phyloP scores from a whole-genome alignment of 495 filamentous ascomycete species.

The Daldinia grandis region DNA sequence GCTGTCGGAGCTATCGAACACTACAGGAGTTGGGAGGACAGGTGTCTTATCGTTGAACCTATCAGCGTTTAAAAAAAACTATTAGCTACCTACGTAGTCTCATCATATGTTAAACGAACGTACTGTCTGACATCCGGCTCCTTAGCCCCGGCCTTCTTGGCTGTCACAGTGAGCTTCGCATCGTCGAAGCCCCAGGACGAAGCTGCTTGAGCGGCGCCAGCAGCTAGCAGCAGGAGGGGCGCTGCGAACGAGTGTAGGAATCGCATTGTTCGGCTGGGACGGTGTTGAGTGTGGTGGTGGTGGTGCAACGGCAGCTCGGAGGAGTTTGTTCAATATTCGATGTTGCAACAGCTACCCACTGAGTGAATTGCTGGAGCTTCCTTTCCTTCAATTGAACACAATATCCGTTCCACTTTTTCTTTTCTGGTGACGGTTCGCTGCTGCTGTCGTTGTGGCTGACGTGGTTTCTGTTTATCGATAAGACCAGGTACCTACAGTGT shows the following conservation, averaged over 20 bases:
- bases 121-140: slow-evolving; percentile 67
- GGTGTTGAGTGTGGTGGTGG: background rate
- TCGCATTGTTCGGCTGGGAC: slow-evolving; percentile 52
- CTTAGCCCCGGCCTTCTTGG: slow-evolving; percentile 74
- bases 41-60: slow-evolving; percentile 72
- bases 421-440: background rate
- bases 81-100: background rate
- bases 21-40: slow-evolving; percentile 66
- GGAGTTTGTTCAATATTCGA: slow-evolving; percentile 9
- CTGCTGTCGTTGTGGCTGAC: slow-evolving; percentile 36
- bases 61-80: background rate
- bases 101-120: background rate
- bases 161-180: slow-evolving; percentile 78
- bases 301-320: slow-evolving; percentile 20
- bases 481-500: background rate
- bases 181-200: slow-evolving; percentile 87
- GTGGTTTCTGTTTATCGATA: slow-evolving; percentile 35
- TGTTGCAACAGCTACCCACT: slow-evolving; percentile 4
- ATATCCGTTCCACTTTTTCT: slow-evolving; percentile 38
- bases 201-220: slow-evolving; percentile 64
- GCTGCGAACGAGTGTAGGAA: slow-evolving; percentile 59
- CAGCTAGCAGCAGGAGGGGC: slow-evolving; percentile 56
- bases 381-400: slow-evolving; percentile 40
- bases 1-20: slow-evolving; percentile 72
- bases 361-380: slow-evolving; percentile 15